Base-by-base conservation (phyloP, 108 stramenopile genomes). In the Cyclotella kingstonii region DNA sequence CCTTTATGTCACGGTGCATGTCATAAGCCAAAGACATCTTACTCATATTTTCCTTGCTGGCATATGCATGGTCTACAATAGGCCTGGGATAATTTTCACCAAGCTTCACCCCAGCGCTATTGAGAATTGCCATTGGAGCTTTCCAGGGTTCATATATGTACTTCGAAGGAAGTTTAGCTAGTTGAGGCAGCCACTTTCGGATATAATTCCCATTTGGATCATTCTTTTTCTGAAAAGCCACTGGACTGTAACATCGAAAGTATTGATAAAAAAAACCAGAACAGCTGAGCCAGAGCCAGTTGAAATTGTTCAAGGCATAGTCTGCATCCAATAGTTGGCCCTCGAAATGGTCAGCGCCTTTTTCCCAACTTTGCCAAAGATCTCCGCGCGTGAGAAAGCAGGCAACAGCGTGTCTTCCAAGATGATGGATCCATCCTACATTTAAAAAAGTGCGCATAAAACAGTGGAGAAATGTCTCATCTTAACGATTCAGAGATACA, bases 61-160 rank as follows among this genome's bases (percentile, higher is more conserved):
- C 76, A 12, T 52, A 60, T 15, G 58, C 61, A 60, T 95, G 91
- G 41, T 96, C 96, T 17, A 97, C 96, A 34, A 97, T 85, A 4
- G 93, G 94, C 27, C 78, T 53, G 0, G 98, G 96, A 62, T 99
- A 99, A 60, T 95, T 80, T 23, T 49, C 53, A 1, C 96, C 98
- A 30, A 99, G 66, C 29, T 71, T 63, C 27, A 93, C 80, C 0
- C 86, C 87, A 4, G 79, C 78, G 29, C 64, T 53, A 46, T 85
- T 66, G 47, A 86, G 94, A 7, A 93, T 69, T 19, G 47, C 56
- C 0, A 59, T 9, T 7, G 96, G 94, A 5, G 98, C 97, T 22
- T 80, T 87, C 98, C 98, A 99, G 0, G 98, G 98, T 63, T 95
- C 95, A 69, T 95, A 99, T 43, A 97, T 99, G 63, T 95, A 97